Evolutionary conservation across 2,329 filamentous ascomycete species (phyloP).

Genomic region (Cordyceps militaris): DNA sequence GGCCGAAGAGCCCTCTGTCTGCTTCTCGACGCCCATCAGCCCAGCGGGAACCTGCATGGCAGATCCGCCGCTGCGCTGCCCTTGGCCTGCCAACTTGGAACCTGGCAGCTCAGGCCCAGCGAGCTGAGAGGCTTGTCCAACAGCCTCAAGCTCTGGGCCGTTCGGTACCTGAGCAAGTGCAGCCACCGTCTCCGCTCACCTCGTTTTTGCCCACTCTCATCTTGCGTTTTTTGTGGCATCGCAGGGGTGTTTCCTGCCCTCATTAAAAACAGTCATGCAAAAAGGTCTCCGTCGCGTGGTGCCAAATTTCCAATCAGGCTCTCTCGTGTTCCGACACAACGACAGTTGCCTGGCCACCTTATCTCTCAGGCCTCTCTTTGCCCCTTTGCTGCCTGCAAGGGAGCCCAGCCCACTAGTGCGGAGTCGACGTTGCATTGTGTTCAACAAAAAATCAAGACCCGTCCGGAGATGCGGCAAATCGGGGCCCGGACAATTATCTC

Average conservation of each 20-base stretch:
- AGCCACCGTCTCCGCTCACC: neutral
- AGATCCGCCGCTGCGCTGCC: neutral
- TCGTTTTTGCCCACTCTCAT: neutral
- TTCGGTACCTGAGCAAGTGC: neutral
- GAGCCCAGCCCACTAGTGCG: conserved; percentile 2
- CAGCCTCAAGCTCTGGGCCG: neutral
- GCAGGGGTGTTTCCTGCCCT: neutral
- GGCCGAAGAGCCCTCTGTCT: neutral
- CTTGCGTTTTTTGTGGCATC: conserved; percentile 3
- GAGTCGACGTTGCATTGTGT: conserved; percentile 1
- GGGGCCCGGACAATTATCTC: conserved; percentile 1
- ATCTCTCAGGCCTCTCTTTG: neutral
- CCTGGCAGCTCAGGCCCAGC: neutral
- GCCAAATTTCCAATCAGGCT: neutral
- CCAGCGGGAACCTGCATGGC: conserved; percentile 3
- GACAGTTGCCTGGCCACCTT: neutral
- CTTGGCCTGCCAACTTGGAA: neutral
- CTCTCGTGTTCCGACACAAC: neutral
- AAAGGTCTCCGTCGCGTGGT: neutral
- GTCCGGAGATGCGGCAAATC: conserved; percentile 11
- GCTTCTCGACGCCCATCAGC: neutral
- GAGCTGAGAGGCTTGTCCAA: neutral
- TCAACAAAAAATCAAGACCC: neutral
- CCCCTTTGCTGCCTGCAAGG: neutral
- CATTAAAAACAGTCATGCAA: conserved; percentile 1